Evolutionary conservation across 495 filamentous ascomycete species (phyloP).

Genomic region (Hyaloscypha hepaticicola): DNA sequence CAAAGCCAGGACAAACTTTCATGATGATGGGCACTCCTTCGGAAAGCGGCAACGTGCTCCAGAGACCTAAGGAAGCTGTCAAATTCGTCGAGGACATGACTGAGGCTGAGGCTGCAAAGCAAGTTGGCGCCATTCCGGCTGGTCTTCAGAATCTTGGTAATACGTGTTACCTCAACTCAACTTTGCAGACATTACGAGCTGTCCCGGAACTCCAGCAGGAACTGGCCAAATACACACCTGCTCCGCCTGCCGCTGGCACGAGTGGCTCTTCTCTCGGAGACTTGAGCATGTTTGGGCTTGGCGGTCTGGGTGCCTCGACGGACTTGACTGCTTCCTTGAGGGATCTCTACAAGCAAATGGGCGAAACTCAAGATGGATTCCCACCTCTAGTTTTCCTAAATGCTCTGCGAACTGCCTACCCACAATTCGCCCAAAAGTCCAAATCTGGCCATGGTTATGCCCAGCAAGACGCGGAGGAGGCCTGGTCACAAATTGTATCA

Average conservation of each 20-base stretch:
- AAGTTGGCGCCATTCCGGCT: constrained; percentile 80
- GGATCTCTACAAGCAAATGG: constrained; percentile 92
- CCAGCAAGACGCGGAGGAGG: constrained; percentile 97
- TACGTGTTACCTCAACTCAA: constrained; percentile 98
- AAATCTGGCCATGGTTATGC: constrained; percentile 81
- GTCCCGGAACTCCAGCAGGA: constrained; percentile 90
- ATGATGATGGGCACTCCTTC: constrained; percentile 96
- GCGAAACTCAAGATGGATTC: constrained; percentile 84
- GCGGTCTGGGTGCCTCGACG: constrained; percentile 54
- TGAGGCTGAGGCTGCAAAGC: constrained; percentile 82
- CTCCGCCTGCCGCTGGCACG: constrained; percentile 26
- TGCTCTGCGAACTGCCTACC: constrained; percentile 75
- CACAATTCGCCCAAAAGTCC: constrained; percentile 90
- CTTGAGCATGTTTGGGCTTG: constrained; percentile 36
- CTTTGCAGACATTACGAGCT: constrained; percentile 80
- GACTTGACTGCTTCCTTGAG: constrained; percentile 81
- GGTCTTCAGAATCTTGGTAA: constrained; percentile 93
- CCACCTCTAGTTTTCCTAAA: constrained; percentile 83
- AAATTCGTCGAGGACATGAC: constrained; percentile 98
- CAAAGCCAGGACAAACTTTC: constrained; percentile 83
- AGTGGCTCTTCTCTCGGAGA: constrained; percentile 27
- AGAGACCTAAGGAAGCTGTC: constrained; percentile 75
- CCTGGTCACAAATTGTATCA: constrained; percentile 94
- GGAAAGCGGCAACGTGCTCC: constrained; percentile 52
- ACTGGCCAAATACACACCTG: constrained; percentile 64